Base-by-base conservation (phyloP, 768 basidiomycete genomes). In the Suillus subluteus region DNA sequence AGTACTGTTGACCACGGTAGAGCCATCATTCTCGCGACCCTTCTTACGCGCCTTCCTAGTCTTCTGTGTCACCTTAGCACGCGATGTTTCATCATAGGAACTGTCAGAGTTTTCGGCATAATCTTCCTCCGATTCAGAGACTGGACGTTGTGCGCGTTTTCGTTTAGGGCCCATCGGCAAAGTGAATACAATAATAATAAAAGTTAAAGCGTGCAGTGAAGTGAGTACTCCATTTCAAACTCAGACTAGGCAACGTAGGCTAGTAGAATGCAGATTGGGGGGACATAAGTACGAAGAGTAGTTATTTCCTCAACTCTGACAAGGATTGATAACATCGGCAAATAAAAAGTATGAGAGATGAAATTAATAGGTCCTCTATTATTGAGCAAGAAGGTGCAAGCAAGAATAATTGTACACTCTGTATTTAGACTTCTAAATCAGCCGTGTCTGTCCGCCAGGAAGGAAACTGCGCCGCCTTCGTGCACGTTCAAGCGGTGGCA, bases 401-500 rank as follows among this genome's bases (percentile, higher is more conserved):
- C n/a, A 38, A 58, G 18, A 26, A 30, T 15, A 18, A 30, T 12
- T 61, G 26, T 61, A 32, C 26, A 38, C 58, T 18, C 26, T 32
- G 18, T 56, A 56, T 56, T n/a, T 32, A 43, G 18, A 43, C 26
- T 41, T 61, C 59, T 61, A 61, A 43, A 75, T 6, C 15, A 77
- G 74, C 16, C 73, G 71, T 35, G 68, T 73, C 64, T 77, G 76
- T 62, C 76, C 77, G 26, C 78, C 71, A 2, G 76, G 71, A 9
- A 82, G 70, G 23, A 76, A 70, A 62, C 79, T 82, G 68, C 80
- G 67, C 67, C 83, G 84, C 62, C 88, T 82, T 65, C 88, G 81
- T 41, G 90, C 91, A 69, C 85, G 83, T 76, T 93, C 91, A 43
- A 93, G 78, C 1, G 91, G 91, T 6, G 91, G 82, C 35, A 93